Evolutionary conservation across 106 monocot species (phyloP).

Genomic region (Triglochin maritima): DNA sequence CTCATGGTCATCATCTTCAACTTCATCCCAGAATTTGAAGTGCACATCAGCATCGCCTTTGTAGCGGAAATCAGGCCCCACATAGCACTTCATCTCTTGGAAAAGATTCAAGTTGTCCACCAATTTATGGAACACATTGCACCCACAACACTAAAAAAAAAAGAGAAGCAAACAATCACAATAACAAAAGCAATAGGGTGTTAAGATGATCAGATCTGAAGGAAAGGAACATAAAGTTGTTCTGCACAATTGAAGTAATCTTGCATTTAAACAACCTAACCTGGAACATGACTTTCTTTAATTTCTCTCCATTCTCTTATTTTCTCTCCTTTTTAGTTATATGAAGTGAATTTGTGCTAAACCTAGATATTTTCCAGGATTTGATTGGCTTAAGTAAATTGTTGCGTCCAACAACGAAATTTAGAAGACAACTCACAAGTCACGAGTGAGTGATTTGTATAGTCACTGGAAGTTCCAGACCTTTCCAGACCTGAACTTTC

Average conservation of each 20-base stretch:
- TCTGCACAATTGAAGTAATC: not conserved
- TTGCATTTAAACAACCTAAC: not conserved
- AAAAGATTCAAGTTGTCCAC: conserved; percentile 98
- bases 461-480: no score
- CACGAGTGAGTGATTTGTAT: no score
- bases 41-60: conserved; percentile 38
- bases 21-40: conserved; percentile 38
- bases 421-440: no score
- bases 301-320: no score
- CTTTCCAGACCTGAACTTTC: no score
- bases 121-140: conserved; percentile 97
- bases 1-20: conserved; percentile 20
- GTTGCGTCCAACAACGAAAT: no score
- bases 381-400: no score
- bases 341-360: no score
- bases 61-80: conserved; percentile 65
- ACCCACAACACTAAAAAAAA: conserved; percentile 71
- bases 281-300: no score
- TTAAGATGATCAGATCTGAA: not conserved
- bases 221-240: not conserved
- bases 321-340: no score
- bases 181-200: not conserved
- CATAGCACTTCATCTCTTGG: conserved; percentile 96
- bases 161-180: not conserved
- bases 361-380: no score